Evolutionary conservation across 495 filamentous ascomycete genomes (phyloP).

Genomic region (Penicillium riverlandense): DNA sequence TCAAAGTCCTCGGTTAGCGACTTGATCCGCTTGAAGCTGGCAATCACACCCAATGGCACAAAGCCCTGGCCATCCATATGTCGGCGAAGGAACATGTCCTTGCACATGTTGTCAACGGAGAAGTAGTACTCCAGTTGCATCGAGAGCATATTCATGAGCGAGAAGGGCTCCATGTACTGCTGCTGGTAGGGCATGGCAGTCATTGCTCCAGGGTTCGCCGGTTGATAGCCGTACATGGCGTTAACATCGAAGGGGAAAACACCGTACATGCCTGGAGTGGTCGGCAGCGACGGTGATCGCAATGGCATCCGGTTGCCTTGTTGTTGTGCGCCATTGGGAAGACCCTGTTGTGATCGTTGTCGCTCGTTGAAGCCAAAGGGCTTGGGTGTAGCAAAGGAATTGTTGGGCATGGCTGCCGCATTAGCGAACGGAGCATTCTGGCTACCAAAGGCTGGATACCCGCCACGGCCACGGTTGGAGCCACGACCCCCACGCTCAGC

Average conservation of each 20-base stretch:
- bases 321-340: slow-evolving; percentile 29
- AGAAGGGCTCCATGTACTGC: slow-evolving; percentile 48
- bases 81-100: slow-evolving; percentile 79
- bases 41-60: slow-evolving; percentile 70
- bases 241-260: slow-evolving; percentile 36
- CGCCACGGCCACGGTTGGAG: slow-evolving; percentile 47
- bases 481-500: slow-evolving; percentile 46
- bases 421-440: slow-evolving; percentile 44
- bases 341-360: slow-evolving; percentile 29
- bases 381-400: slow-evolving; percentile 31
- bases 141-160: slow-evolving; percentile 50
- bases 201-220: slow-evolving; percentile 50
- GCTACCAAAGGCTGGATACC: slow-evolving; percentile 27
- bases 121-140: slow-evolving; percentile 88
- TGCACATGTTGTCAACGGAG: slow-evolving; percentile 92
- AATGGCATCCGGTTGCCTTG: slow-evolving; percentile 35
- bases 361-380: slow-evolving; percentile 34
- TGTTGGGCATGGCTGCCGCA: slow-evolving; percentile 31
- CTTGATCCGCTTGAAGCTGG: slow-evolving; percentile 78
- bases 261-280: slow-evolving; percentile 29
- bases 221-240: slow-evolving; percentile 43
- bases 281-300: slow-evolving; percentile 44
- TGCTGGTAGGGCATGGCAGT: slow-evolving; percentile 55
- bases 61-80: slow-evolving; percentile 95
- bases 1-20: slow-evolving; percentile 64